These are phyloP conservation scores for Auriculariales sp. DNA, from an alignment of 768 basidiomycete species.

Conservation along the genomic window DNA sequence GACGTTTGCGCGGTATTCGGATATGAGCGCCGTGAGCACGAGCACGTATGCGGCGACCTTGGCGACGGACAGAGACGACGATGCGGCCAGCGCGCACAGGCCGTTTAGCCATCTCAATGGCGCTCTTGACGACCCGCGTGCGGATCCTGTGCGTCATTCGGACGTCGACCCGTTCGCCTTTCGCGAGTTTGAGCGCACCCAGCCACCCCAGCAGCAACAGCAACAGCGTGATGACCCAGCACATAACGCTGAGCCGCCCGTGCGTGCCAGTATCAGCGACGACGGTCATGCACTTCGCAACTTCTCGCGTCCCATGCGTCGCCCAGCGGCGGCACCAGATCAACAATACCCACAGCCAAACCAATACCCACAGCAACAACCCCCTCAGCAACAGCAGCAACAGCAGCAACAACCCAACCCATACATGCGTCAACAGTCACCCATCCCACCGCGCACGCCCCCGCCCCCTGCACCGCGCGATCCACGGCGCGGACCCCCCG, in stretches of 20 bases:
- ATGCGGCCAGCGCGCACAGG: slow-evolving; percentile 16
- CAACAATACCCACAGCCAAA: slow-evolving; percentile 35
- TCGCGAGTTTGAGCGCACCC: slow-evolving; percentile 7
- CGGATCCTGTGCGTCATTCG: not conserved
- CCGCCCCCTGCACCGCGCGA: slow-evolving; percentile 2
- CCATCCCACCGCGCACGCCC: slow-evolving; percentile 2
- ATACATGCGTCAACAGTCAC: slow-evolving; percentile 4
- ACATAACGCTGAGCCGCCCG: not conserved
- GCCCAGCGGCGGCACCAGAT: slow-evolving; percentile 35
- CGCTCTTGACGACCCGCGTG: slow-evolving; percentile 2
- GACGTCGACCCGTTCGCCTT: slow-evolving; percentile 11
- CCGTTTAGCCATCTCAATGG: slow-evolving; percentile 22
- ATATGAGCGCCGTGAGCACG: not conserved
- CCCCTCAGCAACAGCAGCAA: slow-evolving; percentile 1
- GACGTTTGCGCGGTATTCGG: slow-evolving; percentile 15
- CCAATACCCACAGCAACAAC: slow-evolving; percentile 16
- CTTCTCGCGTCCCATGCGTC: slow-evolving; percentile 50
- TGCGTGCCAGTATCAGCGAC: not conserved
- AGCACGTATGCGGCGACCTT: slow-evolving; percentile 9
- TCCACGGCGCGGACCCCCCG: not conserved
- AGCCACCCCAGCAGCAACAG: slow-evolving; percentile 24
- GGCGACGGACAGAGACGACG: slow-evolving; percentile 19
- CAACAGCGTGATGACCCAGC: slow-evolving; percentile 5
- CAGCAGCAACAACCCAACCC: slow-evolving; percentile 2
- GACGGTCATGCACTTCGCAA: slow-evolving; percentile 33